Evolutionary conservation across 2,329 filamentous ascomycete species (phyloP), one percentile per base, ranked within the genome.

Genomic region (Trichoderma atroviride): DNA sequence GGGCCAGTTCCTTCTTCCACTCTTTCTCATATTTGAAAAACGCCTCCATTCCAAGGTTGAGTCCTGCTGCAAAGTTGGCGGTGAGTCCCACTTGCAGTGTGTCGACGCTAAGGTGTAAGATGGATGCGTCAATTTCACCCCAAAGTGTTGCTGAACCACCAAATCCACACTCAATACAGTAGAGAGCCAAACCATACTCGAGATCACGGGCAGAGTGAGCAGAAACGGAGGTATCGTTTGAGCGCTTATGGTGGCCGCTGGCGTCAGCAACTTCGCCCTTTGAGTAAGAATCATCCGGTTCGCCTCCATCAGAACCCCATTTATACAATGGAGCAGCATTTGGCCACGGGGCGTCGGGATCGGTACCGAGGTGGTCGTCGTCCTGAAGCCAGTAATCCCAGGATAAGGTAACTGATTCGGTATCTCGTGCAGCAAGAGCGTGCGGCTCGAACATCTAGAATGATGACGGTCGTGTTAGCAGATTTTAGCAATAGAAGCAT

Each of bases 41-140:
- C 16, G 57, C 57, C 57, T 60, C 35, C 47, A 64, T 57, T 19
- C 67, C 67, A 37, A 69, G 22, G n/a, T 69, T 63, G 47, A 69
- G 24, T n/a, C 67, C 67, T 31, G 67, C 67, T 22, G 64, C 31
- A 24, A 69, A 64, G 27, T 69, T 60, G 16, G 67, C 67, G 27
- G 57, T 64, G 47, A 69, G 43, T 24, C 67, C 67, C n/a, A 52
- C 59, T 40, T 64, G 19, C 14, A 57, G 58, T 3, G 40, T 69
- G 37, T 40, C 22, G 14, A 43, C 31, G 16, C 16, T 9, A 43
- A 43, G 19, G 5, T 19, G 5, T 3, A 19, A 43, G 40, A 43
- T 19, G 6, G 40, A 43, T 43, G 40, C 40, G 19, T 43, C 40
- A 9, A 43, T 43, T 43, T 43, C 40, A 43, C 40, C 40, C 40